Evolutionary conservation across 257 asterid species (phyloP).

Genomic region (Nicotiana noctiflora): DNA sequence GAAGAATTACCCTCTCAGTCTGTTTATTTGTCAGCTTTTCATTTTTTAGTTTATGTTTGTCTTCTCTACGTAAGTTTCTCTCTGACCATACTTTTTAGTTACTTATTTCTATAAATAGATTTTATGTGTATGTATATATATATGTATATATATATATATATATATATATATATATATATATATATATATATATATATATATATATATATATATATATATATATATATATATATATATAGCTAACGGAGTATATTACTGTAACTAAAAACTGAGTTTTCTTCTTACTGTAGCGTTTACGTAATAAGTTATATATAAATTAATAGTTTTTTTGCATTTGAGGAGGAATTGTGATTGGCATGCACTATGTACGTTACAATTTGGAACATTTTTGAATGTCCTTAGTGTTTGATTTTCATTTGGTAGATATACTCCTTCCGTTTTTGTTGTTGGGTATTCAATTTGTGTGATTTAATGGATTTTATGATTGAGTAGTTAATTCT

Average conservation of each 20-base stretch:
- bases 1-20: background rate
- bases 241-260: too few relatives aligned
- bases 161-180: too few relatives aligned
- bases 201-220: too few relatives aligned
- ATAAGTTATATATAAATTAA: background rate
- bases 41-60: background rate
- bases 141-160: too few relatives aligned
- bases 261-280: background rate
- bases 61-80: too few relatives aligned
- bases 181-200: too few relatives aligned
- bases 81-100: too few relatives aligned
- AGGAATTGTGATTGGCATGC: background rate
- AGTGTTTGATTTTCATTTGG: background rate
- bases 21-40: slow-evolving; percentile 6
- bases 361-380: background rate
- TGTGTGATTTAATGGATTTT: background rate
- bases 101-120: too few relatives aligned
- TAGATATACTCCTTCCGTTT: background rate
- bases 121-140: too few relatives aligned
- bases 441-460: background rate
- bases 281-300: background rate
- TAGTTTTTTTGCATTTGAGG: background rate
- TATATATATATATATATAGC: too few relatives aligned
- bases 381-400: background rate
- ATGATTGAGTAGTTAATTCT: too few relatives aligned